These are phyloP conservation scores for Wallacemonas collosoma DNA, from an alignment of 208 protist genomes.

Conservation along the genomic window DNA sequence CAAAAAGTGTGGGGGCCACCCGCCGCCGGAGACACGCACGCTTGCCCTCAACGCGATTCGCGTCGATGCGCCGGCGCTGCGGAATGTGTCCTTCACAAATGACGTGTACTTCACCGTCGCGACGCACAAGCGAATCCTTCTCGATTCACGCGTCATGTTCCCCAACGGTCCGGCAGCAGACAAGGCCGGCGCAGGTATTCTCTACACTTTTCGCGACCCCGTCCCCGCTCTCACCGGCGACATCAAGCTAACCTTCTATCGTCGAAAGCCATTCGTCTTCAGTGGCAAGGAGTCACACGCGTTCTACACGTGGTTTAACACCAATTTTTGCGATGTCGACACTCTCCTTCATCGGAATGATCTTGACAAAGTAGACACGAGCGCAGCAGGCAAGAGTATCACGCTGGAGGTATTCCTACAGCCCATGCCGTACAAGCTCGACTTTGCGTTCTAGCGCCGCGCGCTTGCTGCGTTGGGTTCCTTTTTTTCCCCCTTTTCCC, in stretches of 20 bases:
- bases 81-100: background rate
- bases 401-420: conserved; percentile 15
- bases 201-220: conserved; percentile 34
- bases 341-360: conserved; percentile 15
- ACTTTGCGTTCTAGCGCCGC: background rate
- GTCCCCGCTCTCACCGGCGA: conserved; percentile 28
- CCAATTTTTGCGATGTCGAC: conserved; percentile 23
- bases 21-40: conserved; percentile 11
- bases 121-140: conserved; percentile 26
- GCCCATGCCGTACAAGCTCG: background rate
- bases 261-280: conserved; percentile 35
- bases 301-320: conserved; percentile 53
- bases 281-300: conserved; percentile 18
- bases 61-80: background rate
- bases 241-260: conserved; percentile 39
- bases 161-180: conserved; percentile 26
- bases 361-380: conserved; percentile 30
- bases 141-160: conserved; percentile 48
- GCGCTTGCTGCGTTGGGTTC: too few relatives aligned
- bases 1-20: conserved; percentile 23
- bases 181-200: conserved; percentile 16
- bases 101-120: conserved; percentile 51
- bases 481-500: conserved; percentile 4
- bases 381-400: conserved; percentile 22
- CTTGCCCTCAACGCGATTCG: conserved; percentile 15